Conservation (phyloP, 1,139 yeast species). For the Nakaseomyces bracarensis region DNA sequence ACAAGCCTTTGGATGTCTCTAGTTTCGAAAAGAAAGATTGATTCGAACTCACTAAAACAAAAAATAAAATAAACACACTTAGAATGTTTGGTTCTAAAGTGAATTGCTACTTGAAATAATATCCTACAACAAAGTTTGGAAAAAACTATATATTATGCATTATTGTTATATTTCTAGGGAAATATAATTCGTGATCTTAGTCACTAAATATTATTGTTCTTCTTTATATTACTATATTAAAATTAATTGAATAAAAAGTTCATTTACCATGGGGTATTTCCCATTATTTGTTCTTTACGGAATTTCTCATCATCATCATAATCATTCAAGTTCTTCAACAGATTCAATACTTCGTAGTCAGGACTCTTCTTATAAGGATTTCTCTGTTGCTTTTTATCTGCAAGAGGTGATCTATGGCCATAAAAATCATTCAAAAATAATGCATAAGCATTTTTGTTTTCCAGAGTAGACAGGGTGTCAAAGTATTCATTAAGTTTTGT, state of each 20-base stretch:
- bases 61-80: no score
- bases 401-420: slow-evolving; percentile 38
- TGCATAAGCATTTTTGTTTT: slow-evolving; percentile 47
- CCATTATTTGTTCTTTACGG: slow-evolving; percentile 1
- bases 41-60: background rate
- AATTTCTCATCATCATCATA: slow-evolving; percentile 4
- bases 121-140: background rate
- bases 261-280: slow-evolving; percentile 5
- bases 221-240: background rate
- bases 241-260: background rate
- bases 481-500: slow-evolving; percentile 29
- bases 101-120: background rate
- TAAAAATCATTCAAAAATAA: slow-evolving; percentile 54
- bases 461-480: slow-evolving; percentile 40
- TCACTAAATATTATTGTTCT: background rate
- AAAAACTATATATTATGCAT: background rate
- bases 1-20: slow-evolving; percentile 19
- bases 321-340: background rate
- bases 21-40: background rate
- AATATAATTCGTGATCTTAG: background rate
- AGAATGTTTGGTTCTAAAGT: no score
- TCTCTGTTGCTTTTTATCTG: slow-evolving; percentile 33
- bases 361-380: slow-evolving; percentile 53
- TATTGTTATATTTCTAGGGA: background rate
- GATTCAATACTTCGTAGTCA: slow-evolving; percentile 2